Conservation (phyloP, 2,329 filamentous ascomycete species). For the Triangularia setosa region DNA sequence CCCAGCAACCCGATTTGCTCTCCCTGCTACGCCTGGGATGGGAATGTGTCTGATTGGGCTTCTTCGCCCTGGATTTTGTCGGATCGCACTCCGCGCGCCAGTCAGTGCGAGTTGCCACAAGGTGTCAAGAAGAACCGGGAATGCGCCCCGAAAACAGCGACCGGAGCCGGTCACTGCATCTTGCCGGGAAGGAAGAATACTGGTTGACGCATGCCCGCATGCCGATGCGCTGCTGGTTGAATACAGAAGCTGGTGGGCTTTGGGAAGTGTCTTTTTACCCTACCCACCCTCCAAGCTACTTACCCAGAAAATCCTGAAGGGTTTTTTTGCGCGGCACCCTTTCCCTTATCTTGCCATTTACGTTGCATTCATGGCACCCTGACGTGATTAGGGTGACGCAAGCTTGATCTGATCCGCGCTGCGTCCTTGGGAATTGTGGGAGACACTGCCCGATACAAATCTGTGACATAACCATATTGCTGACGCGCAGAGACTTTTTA, state of each 20-base stretch:
- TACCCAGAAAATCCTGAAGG: neutral
- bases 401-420: constrained; percentile 1
- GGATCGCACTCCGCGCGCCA: constrained; percentile 3
- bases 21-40: constrained; percentile 2
- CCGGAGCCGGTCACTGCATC: constrained; percentile 17
- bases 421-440: neutral
- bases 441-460: neutral
- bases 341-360: constrained; percentile 14
- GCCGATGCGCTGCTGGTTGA: neutral
- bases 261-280: neutral
- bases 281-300: neutral
- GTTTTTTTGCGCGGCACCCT: constrained; percentile 11
- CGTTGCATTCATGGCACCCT: constrained; percentile 19
- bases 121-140: constrained; percentile 20
- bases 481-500: neutral
- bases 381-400: constrained; percentile 15
- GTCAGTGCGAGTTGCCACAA: constrained; percentile 12
- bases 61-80: constrained; percentile 17
- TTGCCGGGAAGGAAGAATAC: constrained; percentile 17
- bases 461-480: constrained; percentile 7
- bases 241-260: neutral
- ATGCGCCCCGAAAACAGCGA: constrained; percentile 23
- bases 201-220: constrained; percentile 5
- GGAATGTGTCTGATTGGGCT: constrained; percentile 7
- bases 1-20: constrained; percentile 23